Conservation (phyloP, 805 yeast genomes). For the Candida patagonica region DNA sequence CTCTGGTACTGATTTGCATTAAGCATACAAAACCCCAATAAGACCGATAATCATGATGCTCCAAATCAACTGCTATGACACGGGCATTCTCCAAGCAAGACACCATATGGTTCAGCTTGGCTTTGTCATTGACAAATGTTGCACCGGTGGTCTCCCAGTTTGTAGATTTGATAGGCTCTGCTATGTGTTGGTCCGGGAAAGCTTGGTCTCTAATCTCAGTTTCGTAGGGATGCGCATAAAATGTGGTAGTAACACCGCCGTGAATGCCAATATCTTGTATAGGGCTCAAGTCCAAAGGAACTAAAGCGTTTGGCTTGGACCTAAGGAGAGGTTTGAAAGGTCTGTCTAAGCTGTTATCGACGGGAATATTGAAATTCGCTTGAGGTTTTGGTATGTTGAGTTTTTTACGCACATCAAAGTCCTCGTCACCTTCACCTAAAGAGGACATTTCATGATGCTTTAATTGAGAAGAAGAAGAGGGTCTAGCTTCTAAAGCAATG, state of each 20-base stretch:
- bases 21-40: conserved; percentile 85
- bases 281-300: conserved; percentile 45
- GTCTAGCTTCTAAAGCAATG: conserved; percentile 44
- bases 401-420: conserved; percentile 11
- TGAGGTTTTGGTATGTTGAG: conserved; percentile 57
- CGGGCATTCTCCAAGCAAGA: conserved; percentile 38
- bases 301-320: conserved; percentile 62
- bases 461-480: conserved; percentile 9
- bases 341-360: conserved; percentile 57
- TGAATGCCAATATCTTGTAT: conserved; percentile 16
- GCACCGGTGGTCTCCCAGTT: conserved; percentile 53
- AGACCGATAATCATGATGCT: conserved; percentile 88
- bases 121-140: conserved; percentile 60
- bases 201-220: conserved; percentile 60
- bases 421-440: not conserved
- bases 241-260: conserved; percentile 28
- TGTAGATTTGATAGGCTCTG: conserved; percentile 42
- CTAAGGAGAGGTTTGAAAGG: conserved; percentile 75
- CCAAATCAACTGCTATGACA: conserved; percentile 88
- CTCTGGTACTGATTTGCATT: conserved; percentile 82
- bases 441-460: not conserved
- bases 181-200: conserved; percentile 46
- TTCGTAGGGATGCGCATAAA: conserved; percentile 73
- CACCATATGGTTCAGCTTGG: conserved; percentile 45
- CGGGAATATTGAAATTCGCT: conserved; percentile 39